Evolutionary conservation across 1,284 basidiomycete species (phyloP), one percentile per base, ranked within the genome.

Genomic region (Earliella scabrosa): DNA sequence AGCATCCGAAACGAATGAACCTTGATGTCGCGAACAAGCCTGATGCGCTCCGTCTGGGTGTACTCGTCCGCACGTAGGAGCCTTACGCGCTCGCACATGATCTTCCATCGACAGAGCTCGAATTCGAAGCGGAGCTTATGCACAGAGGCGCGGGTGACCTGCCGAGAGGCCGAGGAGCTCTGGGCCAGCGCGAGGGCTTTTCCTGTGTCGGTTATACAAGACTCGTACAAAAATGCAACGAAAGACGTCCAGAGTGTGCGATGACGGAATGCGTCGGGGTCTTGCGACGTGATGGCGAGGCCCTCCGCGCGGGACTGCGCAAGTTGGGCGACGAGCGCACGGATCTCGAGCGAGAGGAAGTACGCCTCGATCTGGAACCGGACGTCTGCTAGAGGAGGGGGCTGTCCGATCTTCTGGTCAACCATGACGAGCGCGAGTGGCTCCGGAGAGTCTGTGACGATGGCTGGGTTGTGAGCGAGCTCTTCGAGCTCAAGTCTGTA

Each of bases 361-460:
- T 83, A 77, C 0, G 81, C 83, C 59, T 86, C 83, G 14, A 83
- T 75, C 32, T 77, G 66, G 69, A 79, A 84, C n/a, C 81, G 75
- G 29, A 75, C 75, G 66, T 85, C 82, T 0, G 82, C 82, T 11
- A 74, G 75, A 10, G 83, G 85, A 13, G 76, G 78, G 0, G 80
- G 77, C 52, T 81, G 79, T 1, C 84, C 84, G 16, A 83, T 71
- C 45, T 77, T 74, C 57, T 73, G 69, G 51, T 71, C 76, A 8
- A 82, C 82, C 47, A 76, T 70, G 2, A 69, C 67, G 69, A 85
- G 72, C 0, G 82, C 82, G 50, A 75, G 61, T 39, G 79, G 76
- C 39, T 76, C 67, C 0, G 78, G 81, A 23, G 70, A 56, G 11
- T 72, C 65, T 0, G 77, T 74, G 0, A 73, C 75, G 14, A 57